phyloP scores from a whole-genome alignment of 495 filamentous ascomycete species.

The Diplogelasinospora grovesii region DNA sequence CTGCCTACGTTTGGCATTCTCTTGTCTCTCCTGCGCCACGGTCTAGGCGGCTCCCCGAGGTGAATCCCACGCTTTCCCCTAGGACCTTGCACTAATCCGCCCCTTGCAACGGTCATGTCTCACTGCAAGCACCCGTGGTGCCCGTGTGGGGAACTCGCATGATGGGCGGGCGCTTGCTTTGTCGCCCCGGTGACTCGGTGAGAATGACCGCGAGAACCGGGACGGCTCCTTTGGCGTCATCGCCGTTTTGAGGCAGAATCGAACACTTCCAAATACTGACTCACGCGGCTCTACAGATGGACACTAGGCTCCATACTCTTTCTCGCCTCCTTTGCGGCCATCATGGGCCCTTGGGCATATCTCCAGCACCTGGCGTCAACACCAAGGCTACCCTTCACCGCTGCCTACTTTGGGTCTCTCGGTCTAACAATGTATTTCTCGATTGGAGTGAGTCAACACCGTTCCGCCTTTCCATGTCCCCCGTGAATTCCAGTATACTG shows the following conservation, averaged over 20 bases:
- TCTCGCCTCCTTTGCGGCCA: constrained; percentile 83
- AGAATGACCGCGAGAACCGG: constrained; percentile 6
- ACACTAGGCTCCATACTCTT: constrained; percentile 87
- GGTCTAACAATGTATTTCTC: constrained; percentile 85
- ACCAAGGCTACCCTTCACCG: constrained; percentile 85
- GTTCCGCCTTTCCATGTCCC: background rate
- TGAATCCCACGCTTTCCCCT: background rate
- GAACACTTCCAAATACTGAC: constrained; percentile 8
- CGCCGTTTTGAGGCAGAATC: background rate
- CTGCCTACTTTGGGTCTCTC: constrained; percentile 95
- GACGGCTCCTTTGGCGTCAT: constrained; percentile 5
- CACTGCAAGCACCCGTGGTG: constrained; percentile 8
- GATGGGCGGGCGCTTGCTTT: constrained; percentile 1
- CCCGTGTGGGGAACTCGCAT: constrained; percentile 12
- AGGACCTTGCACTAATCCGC: background rate
- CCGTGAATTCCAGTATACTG: constrained; percentile 13
- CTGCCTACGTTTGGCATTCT: background rate
- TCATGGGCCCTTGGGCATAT: constrained; percentile 85
- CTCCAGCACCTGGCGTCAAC: constrained; percentile 77
- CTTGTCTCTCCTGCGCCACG: constrained; percentile 5
- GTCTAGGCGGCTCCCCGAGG: background rate
- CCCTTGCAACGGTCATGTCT: background rate
- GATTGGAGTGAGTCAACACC: constrained; percentile 64
- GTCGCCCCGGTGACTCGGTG: constrained; percentile 9
- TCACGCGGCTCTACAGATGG: constrained; percentile 57